A percentile compares a stretch with the other conserved stretches of the same genome.
Conservation (phyloP, 1,139 yeast species). For the Candida glucosophila region DNA sequence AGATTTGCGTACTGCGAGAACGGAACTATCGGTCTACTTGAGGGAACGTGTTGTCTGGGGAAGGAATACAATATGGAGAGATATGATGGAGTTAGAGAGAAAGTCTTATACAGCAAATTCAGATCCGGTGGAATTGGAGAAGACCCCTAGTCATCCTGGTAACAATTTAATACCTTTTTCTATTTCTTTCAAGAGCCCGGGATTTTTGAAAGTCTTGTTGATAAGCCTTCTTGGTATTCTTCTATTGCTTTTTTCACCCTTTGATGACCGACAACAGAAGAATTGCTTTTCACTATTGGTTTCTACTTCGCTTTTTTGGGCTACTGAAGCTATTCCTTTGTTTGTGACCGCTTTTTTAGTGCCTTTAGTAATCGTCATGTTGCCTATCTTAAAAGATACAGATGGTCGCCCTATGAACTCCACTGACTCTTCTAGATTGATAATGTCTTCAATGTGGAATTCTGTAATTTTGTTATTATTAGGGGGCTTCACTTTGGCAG, state of each 20-base stretch:
- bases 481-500: constrained; percentile 71
- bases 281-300: constrained; percentile 63
- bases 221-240: constrained; percentile 39
- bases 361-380: constrained; percentile 49
- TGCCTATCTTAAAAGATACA: constrained; percentile 49
- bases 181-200: constrained; percentile 31
- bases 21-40: constrained; percentile 50
- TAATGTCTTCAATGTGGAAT: constrained; percentile 62
- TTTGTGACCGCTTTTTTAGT: constrained; percentile 59
- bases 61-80: constrained; percentile 66
- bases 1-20: constrained; percentile 33
- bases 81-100: constrained; percentile 82
- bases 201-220: constrained; percentile 35
- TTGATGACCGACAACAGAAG: constrained; percentile 50
- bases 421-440: constrained; percentile 43
- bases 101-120: constrained; percentile 37
- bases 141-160: constrained; percentile 5
- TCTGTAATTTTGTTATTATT: constrained; percentile 61
- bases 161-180: constrained; percentile 19
- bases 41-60: constrained; percentile 74
- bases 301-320: constrained; percentile 68
- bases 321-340: constrained; percentile 63
- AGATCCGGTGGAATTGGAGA: constrained; percentile 8
- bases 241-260: constrained; percentile 46
- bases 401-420: constrained; percentile 49